Conservation (phyloP, 148 eudicot species). For the Persicaria maculosa region DNA sequence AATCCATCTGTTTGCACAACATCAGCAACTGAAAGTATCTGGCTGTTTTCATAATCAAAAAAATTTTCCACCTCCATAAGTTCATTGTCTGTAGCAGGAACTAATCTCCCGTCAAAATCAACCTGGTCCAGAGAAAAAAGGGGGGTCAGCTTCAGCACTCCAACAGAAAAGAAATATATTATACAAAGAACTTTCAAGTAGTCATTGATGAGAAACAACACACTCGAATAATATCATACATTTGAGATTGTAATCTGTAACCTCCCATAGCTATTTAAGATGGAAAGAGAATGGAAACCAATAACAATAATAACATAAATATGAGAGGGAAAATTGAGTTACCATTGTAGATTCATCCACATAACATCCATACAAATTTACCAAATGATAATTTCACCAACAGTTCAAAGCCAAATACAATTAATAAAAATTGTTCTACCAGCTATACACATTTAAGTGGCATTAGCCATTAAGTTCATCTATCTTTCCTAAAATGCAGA, state of each 20-base stretch:
- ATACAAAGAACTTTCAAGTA: background rate
- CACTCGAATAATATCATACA: background rate
- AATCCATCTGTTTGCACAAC: constrained; percentile 25
- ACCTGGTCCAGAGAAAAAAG: constrained; percentile 30
- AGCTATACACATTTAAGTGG: background rate
- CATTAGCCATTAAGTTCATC: background rate
- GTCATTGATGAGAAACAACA: background rate
- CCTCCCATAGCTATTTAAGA: background rate
- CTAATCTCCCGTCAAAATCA: constrained; percentile 67
- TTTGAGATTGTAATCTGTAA: background rate
- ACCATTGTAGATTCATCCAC: background rate
- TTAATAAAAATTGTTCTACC: constrained; percentile 1
- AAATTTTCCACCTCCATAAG: constrained; percentile 75
- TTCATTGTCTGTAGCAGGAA: constrained; percentile 86
- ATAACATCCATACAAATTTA: constrained; percentile 1
- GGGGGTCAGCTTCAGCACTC: constrained; percentile 1
- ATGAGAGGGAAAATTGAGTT: background rate
- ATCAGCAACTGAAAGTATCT: constrained; percentile 27
- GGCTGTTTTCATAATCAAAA: constrained; percentile 48
- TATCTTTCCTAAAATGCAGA: background rate
- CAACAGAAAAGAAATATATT: background rate
- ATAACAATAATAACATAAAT: background rate
- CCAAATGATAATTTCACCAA: background rate
- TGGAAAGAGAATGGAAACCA: background rate
- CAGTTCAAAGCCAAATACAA: background rate